phyloP scores from a whole-genome alignment of 2,329 filamentous ascomycete species.

The Penicillium sp. region DNA sequence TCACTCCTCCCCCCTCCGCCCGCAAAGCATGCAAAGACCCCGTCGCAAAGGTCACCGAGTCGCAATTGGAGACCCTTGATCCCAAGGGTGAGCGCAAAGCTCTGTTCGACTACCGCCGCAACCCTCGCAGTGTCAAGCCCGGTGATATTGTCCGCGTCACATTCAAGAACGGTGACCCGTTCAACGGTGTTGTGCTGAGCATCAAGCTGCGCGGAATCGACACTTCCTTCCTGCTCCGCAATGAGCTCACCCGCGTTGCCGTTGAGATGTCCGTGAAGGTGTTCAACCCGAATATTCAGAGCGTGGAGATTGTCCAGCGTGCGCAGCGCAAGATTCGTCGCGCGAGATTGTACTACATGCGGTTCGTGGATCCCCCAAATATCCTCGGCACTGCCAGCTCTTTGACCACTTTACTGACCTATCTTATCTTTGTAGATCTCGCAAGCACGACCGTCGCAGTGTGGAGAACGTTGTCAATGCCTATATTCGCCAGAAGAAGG shows the following conservation, averaged over 20 bases:
- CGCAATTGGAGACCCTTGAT: conserved; percentile 76
- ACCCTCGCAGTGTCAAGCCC: conserved; percentile 75
- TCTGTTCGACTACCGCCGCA: conserved; percentile 73
- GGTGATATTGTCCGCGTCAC: conserved; percentile 93
- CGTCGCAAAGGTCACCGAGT: conserved; percentile 64
- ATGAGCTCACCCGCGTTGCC: conserved; percentile 80
- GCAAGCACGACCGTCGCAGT: conserved; percentile 82
- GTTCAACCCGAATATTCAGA: conserved; percentile 84
- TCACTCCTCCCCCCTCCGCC: conserved; percentile 50
- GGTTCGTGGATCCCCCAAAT: conserved; percentile 44
- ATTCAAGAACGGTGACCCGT: conserved; percentile 81
- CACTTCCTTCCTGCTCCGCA: conserved; percentile 82
- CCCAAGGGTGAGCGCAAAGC: conserved; percentile 78
- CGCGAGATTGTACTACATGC: conserved; percentile 88
- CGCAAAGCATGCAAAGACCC: conserved; percentile 57
- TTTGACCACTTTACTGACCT: conserved; percentile 11
- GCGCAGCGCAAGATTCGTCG: conserved; percentile 80
- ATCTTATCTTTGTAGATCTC: conserved; percentile 51
- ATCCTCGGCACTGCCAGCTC: not conserved
- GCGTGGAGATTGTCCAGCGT: conserved; percentile 91
- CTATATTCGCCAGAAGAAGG: conserved; percentile 59
- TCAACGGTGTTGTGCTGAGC: conserved; percentile 83
- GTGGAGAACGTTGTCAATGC: conserved; percentile 76
- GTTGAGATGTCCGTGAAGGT: conserved; percentile 99
- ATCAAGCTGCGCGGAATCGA: conserved; percentile 88